phyloP scores from a whole-genome alignment of 768 basidiomycete genomes.

The Lactifluus echinatus region DNA sequence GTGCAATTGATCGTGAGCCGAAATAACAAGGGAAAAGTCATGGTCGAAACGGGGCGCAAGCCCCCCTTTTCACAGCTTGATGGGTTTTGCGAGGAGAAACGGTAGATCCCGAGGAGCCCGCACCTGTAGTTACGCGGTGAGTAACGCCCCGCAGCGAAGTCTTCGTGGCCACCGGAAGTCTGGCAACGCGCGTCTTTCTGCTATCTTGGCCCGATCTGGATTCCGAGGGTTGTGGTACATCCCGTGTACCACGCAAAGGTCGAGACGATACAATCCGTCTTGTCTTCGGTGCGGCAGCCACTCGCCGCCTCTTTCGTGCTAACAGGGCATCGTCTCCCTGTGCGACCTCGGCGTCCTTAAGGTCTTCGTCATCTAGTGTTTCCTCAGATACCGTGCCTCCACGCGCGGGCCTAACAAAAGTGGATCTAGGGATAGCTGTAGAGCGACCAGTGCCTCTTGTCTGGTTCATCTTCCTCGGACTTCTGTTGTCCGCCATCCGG shows the following conservation, averaged over 20 bases:
- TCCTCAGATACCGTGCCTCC: conserved; percentile 15
- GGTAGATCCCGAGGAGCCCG: neutral
- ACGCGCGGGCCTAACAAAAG: conserved; percentile 1
- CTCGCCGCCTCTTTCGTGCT: conserved; percentile 16
- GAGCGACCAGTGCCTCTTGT: conserved; percentile 3
- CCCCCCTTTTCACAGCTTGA: conserved; percentile 1
- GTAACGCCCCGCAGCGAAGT: conserved; percentile 8
- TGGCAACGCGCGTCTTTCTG: neutral
- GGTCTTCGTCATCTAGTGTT: conserved; percentile 17
- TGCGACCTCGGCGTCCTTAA: neutral
- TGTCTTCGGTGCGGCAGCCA: neutral
- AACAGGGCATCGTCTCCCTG: neutral
- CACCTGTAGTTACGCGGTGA: conserved; percentile 5
- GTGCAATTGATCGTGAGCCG: neutral
- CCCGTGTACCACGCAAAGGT: neutral
- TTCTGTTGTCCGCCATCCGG: neutral
- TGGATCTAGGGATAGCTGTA: conserved; percentile 2
- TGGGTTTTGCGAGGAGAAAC: neutral
- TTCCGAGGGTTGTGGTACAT: neutral
- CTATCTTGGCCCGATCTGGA: neutral
- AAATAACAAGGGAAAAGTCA: neutral
- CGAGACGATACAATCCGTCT: neutral
- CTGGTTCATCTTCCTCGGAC: conserved; percentile 2
- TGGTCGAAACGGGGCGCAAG: neutral
- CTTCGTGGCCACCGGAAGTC: conserved; percentile 9